Percentiles rank a stretch among this genome's conserved stretches.
Evolutionary conservation across 2,329 filamentous ascomycete genomes (phyloP).

Genomic region (Chaetomiaceae sp.): DNA sequence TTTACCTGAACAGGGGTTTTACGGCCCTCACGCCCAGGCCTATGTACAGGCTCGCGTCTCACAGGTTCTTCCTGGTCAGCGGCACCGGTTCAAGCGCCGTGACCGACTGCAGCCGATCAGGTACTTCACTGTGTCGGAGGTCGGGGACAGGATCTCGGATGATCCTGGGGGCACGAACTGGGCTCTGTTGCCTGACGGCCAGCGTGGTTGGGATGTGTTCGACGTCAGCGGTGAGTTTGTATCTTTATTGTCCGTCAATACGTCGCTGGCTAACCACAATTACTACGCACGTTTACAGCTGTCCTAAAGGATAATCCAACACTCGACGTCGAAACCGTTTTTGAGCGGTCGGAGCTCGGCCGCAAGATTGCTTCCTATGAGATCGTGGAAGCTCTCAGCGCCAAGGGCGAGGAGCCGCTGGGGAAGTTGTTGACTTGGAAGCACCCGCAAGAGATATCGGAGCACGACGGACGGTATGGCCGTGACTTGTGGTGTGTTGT

Average conservation of each 20-base stretch:
- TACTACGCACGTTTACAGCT: not conserved
- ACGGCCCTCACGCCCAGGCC: not conserved
- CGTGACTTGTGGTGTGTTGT: conserved; percentile 6
- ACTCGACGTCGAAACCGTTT: not conserved
- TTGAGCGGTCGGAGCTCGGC: not conserved
- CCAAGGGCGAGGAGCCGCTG: not conserved
- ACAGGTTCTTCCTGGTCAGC: not conserved
- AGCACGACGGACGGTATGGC: conserved; percentile 10
- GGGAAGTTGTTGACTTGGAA: conserved; percentile 9
- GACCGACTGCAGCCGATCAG: not conserved
- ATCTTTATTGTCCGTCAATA: not conserved
- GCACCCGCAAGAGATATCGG: conserved; percentile 1
- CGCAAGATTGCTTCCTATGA: not conserved
- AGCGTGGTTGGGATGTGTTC: conserved; percentile 6
- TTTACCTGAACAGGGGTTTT: not conserved
- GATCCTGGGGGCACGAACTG: not conserved
- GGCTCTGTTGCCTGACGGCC: not conserved
- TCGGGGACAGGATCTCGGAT: conserved; percentile 1
- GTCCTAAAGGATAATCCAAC: not conserved
- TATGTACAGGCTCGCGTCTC: not conserved
- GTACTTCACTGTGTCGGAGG: conserved; percentile 11
- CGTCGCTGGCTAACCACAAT: not conserved
- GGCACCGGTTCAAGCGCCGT: no score
- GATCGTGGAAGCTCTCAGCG: not conserved
- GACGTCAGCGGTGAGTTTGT: conserved; percentile 6